Evolutionary conservation across 306 rosid genomes (phyloP).

Genomic region (Lathyrus tuberosus): DNA sequence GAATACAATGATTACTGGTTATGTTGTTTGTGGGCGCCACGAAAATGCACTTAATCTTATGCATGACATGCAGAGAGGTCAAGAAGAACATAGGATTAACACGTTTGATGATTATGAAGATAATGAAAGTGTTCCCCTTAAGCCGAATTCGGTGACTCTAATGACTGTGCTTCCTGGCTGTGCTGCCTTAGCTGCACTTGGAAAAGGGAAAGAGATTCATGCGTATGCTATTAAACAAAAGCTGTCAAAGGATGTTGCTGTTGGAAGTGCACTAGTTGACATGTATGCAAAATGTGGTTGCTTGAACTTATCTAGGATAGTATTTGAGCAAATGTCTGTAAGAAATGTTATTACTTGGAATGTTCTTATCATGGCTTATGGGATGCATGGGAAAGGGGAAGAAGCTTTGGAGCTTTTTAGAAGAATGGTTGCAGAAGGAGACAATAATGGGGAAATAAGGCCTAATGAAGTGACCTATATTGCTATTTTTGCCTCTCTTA

Average conservation of each 20-base stretch:
- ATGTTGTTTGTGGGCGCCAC: conserved; percentile 58
- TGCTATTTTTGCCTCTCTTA: conserved; percentile 68
- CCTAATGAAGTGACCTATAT: conserved; percentile 70
- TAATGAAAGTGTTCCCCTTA: conserved; percentile 43
- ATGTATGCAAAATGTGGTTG: conserved; percentile 93
- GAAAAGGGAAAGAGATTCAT: conserved; percentile 83
- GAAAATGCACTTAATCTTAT: conserved; percentile 69
- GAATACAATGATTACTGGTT: conserved; percentile 89
- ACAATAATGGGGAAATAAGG: conserved; percentile 41
- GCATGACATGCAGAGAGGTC: conserved; percentile 56
- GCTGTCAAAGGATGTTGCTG: conserved; percentile 70
- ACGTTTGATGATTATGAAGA: conserved; percentile 37
- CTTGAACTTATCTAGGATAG: conserved; percentile 57
- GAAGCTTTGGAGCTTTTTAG: conserved; percentile 68
- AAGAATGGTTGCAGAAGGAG: conserved; percentile 60
- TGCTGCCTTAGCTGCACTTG: conserved; percentile 66
- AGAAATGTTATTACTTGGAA: conserved; percentile 85
- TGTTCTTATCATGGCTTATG: conserved; percentile 82
- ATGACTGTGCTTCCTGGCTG: conserved; percentile 89
- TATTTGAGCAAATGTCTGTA: conserved; percentile 68
- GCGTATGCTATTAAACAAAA: conserved; percentile 69
- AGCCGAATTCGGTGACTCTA: conserved; percentile 80
- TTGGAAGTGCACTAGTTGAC: conserved; percentile 82
- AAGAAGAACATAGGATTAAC: conserved; percentile 32
- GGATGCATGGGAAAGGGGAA: conserved; percentile 84